Percentiles rank a stretch among this genome's conserved stretches.
phyloP scores from a whole-genome alignment of 768 basidiomycete genomes.

The Lentinus brumalis region DNA sequence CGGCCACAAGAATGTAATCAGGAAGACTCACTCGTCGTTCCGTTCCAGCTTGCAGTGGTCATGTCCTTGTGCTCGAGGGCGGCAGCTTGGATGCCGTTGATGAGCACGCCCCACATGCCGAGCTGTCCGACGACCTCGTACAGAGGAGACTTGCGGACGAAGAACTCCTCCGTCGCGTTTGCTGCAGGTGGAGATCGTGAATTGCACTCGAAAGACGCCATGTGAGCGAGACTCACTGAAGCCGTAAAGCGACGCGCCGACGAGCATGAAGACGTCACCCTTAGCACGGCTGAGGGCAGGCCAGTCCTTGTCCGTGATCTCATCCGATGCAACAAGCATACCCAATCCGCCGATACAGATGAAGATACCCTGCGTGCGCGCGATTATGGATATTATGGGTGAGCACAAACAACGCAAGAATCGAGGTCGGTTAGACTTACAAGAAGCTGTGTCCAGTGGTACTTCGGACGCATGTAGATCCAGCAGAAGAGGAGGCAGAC shows the following conservation, averaged over 20 bases:
- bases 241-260: slow-evolving; percentile 84
- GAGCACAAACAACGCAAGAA: too few species aligned
- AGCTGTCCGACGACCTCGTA: slow-evolving; percentile 89
- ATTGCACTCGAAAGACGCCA: neutral
- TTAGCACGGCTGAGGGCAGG: slow-evolving; percentile 64
- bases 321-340: slow-evolving; percentile 77
- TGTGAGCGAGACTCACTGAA: slow-evolving; percentile 57
- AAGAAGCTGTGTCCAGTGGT: slow-evolving; percentile 82
- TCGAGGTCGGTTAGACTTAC: slow-evolving; percentile 41
- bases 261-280: slow-evolving; percentile 86
- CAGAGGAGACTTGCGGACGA: slow-evolving; percentile 76
- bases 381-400: neutral
- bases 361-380: slow-evolving; percentile 56
- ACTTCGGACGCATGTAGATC: slow-evolving; percentile 77
- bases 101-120: slow-evolving; percentile 82
- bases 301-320: slow-evolving; percentile 77
- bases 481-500: slow-evolving; percentile 83
- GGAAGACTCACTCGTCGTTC: slow-evolving; percentile 58
- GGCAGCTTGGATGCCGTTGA: slow-evolving; percentile 79
- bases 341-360: slow-evolving; percentile 78
- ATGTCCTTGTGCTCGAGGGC: slow-evolving; percentile 70
- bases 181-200: slow-evolving; percentile 42
- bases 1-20: neutral
- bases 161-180: slow-evolving; percentile 87
- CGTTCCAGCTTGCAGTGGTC: slow-evolving; percentile 71